A percentile compares a stretch with the other conserved stretches of the same genome.
phyloP scores from a whole-genome alignment of 2,329 filamentous ascomycete genomes.

The Penicillium sp. region DNA sequence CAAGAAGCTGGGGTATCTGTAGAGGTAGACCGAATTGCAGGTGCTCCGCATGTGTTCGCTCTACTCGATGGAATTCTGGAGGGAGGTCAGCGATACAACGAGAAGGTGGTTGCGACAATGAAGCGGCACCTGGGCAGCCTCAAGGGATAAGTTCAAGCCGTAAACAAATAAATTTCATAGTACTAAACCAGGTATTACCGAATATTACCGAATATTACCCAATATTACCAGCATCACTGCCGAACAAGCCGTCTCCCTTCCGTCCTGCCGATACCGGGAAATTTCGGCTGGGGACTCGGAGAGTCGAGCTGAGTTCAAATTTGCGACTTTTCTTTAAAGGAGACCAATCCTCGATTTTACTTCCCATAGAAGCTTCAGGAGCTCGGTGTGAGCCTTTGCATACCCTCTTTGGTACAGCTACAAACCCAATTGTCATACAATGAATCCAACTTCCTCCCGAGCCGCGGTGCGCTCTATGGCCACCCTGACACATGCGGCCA shows the following conservation, averaged over 20 bases:
- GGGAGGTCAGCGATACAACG: constrained; percentile 26
- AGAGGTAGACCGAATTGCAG: constrained; percentile 28
- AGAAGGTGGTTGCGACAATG: constrained; percentile 28
- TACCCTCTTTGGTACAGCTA: constrained; percentile 5
- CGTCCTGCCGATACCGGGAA: constrained; percentile 27
- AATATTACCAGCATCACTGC: constrained; percentile 3
- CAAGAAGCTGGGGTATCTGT: constrained; percentile 33
- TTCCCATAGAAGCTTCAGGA: constrained; percentile 1
- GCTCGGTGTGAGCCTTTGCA: constrained; percentile 1
- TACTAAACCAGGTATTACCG: constrained; percentile 7
- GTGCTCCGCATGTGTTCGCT: constrained; percentile 35
- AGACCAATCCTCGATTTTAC: neutral
- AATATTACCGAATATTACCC: constrained; percentile 3
- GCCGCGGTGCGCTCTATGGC: constrained; percentile 39
- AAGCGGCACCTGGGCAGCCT: constrained; percentile 21
- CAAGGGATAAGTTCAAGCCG: constrained; percentile 4
- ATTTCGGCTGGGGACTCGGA: constrained; percentile 20
- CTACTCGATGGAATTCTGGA: constrained; percentile 32
- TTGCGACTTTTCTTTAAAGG: constrained; percentile 11
- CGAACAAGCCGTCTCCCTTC: neutral
- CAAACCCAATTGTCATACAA: constrained; percentile 28
- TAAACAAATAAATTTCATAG: constrained; percentile 10
- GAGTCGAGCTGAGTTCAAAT: constrained; percentile 11
- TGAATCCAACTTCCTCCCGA: constrained; percentile 32
- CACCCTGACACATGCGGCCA: constrained; percentile 36